Conservation (phyloP, 257 asterid species). For the Linaria vulgaris region DNA sequence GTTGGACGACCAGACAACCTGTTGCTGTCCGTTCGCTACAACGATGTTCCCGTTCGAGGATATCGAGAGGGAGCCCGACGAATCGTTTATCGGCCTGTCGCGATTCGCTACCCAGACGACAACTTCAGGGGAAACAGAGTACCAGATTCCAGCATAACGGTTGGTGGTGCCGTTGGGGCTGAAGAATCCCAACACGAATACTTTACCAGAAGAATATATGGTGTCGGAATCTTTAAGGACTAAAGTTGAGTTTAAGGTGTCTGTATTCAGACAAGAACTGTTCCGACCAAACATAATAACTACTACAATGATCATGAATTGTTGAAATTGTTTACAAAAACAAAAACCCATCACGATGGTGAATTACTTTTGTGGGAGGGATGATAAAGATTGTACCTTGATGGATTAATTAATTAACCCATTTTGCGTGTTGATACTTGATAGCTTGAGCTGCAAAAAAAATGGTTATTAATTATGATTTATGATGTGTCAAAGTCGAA, state of each 20-base stretch:
- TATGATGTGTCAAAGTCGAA: too few relatives aligned
- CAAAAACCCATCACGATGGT: too few relatives aligned
- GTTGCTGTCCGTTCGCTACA: slow-evolving; percentile 30
- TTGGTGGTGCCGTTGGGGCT: slow-evolving; percentile 26
- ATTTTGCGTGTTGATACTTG: too few relatives aligned
- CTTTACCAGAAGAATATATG: slow-evolving; percentile 23
- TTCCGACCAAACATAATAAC: too few relatives aligned
- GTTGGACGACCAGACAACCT: slow-evolving; percentile 38
- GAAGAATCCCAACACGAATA: slow-evolving; percentile 39
- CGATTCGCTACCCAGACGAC: slow-evolving; percentile 62
- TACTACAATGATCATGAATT: too few relatives aligned
- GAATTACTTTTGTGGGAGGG: too few relatives aligned
- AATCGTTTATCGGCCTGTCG: slow-evolving; percentile 40
- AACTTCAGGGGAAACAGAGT: slow-evolving; percentile 28
- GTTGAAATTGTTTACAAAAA: too few relatives aligned
- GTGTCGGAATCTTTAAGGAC: slow-evolving; percentile 33
- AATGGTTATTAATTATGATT: too few relatives aligned
- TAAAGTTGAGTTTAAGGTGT: slow-evolving; percentile 30
- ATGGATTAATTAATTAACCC: too few relatives aligned
- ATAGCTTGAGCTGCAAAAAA: too few relatives aligned
- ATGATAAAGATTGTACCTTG: too few relatives aligned
- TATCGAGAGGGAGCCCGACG: slow-evolving; percentile 37
- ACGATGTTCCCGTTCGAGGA: slow-evolving; percentile 44
- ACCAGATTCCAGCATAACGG: slow-evolving; percentile 39
- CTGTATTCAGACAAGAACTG: slow-evolving; percentile 23